phyloP scores from a whole-genome alignment of 2,329 filamentous ascomycete genomes.

The Epichloe amarillans region DNA sequence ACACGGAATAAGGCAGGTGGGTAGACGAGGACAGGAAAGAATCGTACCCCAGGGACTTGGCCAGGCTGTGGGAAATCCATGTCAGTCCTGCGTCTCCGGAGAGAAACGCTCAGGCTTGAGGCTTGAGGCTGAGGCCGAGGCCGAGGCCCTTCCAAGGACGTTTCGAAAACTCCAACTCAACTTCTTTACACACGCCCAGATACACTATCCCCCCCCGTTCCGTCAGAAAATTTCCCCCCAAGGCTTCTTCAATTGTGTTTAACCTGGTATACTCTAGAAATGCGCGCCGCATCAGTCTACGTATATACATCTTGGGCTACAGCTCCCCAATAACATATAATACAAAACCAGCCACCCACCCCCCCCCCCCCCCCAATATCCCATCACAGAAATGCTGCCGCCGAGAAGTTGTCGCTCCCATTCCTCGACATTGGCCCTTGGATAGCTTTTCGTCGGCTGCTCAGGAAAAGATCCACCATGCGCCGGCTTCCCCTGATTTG shows the following conservation, averaged over 20 bases:
- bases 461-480: slow-evolving; percentile 43
- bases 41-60: slow-evolving; percentile 20
- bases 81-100: slow-evolving; percentile 17
- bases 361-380: no score
- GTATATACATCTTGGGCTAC: neutral
- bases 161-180: neutral
- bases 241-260: neutral
- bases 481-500: slow-evolving; percentile 31
- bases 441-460: slow-evolving; percentile 30
- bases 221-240: neutral
- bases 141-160: no score
- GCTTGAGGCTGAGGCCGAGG: no score
- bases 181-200: neutral
- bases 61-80: slow-evolving; percentile 29
- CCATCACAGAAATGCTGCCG: slow-evolving; percentile 19
- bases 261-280: no score
- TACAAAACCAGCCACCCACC: neutral
- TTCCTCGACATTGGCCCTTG: slow-evolving; percentile 18
- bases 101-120: neutral
- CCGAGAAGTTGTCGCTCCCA: slow-evolving; percentile 15
- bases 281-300: neutral
- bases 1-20: slow-evolving; percentile 28
- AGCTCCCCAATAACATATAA: slow-evolving; percentile 2
- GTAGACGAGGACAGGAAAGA: slow-evolving; percentile 19
- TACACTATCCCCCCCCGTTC: no score